Evolutionary conservation across 768 basidiomycete species (phyloP).

Genomic region (Panaeolus papilionaceus): DNA sequence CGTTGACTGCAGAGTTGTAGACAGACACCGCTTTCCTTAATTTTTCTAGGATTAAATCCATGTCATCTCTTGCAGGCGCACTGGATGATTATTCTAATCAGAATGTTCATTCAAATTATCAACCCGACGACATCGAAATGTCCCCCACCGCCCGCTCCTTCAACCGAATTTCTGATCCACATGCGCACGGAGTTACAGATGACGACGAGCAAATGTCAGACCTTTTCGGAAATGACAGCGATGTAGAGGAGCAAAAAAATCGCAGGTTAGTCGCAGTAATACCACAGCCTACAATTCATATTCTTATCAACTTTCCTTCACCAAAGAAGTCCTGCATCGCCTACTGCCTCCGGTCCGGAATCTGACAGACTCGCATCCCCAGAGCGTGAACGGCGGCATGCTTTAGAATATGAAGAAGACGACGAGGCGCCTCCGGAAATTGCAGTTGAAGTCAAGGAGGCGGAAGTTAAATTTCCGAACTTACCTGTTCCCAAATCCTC

Average conservation of each 20-base stretch:
- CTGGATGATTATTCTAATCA: conserved; percentile 43
- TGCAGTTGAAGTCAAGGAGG: conserved; percentile 65
- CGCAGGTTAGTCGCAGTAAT: conserved; percentile 48
- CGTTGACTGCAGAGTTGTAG: conserved; percentile 4
- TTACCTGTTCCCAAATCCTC: conserved; percentile 81
- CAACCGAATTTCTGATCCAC: conserved; percentile 31
- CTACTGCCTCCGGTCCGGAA: conserved; percentile 57
- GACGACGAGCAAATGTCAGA: conserved; percentile 73
- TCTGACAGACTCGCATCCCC: conserved; percentile 71
- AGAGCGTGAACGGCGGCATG: conserved; percentile 67
- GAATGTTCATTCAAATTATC: conserved; percentile 17
- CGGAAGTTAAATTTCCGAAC: conserved; percentile 84
- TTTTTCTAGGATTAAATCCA: conserved; percentile 28
- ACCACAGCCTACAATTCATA: conserved; percentile 17
- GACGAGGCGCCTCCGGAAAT: conserved; percentile 62
- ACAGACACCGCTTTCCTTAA: conserved; percentile 17
- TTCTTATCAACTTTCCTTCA: conserved; percentile 21
- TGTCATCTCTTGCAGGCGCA: conserved; percentile 69
- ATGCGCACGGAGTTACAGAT: conserved; percentile 37
- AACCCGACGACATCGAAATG: conserved; percentile 51
- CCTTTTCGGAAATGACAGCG: conserved; percentile 79
- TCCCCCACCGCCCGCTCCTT: conserved; percentile 30
- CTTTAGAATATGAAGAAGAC: conserved; percentile 84
- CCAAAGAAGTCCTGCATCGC: conserved; percentile 43
- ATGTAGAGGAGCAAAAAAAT: conserved; percentile 52